Conservation (phyloP, 192 early-diverging fungal species). For the Coemansia sp. region DNA sequence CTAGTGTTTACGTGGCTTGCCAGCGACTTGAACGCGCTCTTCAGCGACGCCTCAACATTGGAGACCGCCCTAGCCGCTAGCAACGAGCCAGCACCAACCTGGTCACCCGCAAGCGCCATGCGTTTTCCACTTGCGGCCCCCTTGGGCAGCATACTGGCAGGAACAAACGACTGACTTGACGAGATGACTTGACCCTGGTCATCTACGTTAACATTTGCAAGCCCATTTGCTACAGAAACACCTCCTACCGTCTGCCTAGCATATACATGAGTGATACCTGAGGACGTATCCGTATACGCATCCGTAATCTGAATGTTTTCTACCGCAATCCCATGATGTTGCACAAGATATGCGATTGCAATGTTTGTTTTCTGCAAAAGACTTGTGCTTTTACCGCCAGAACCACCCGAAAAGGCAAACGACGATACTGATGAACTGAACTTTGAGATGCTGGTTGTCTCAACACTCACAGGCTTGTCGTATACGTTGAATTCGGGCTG, state of each 20-base stretch:
- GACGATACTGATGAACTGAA: constrained; percentile 1
- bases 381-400: too few species aligned
- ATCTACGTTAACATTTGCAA: constrained; percentile 60
- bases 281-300: constrained; percentile 36
- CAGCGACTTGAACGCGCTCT: constrained; percentile 31
- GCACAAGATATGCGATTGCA: constrained; percentile 3
- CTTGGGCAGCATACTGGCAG: neutral
- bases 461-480: constrained; percentile 1
- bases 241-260: constrained; percentile 56
- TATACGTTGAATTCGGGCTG: constrained; percentile 13
- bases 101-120: too few species aligned
- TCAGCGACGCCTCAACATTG: neutral
- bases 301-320: constrained; percentile 2
- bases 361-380: neutral
- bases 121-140: too few species aligned
- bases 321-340: neutral
- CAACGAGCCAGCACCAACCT: neutral
- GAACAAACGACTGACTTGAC: constrained; percentile 39
- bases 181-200: constrained; percentile 34
- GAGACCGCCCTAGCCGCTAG: constrained; percentile 3
- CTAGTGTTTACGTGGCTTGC: constrained; percentile 73
- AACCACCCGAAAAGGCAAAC: too few species aligned
- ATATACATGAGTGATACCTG: constrained; percentile 62
- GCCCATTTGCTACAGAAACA: constrained; percentile 57
- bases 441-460: too few species aligned